phyloP scores from a whole-genome alignment of 2,329 filamentous ascomycete genomes.

The Dendryphion nanum region DNA sequence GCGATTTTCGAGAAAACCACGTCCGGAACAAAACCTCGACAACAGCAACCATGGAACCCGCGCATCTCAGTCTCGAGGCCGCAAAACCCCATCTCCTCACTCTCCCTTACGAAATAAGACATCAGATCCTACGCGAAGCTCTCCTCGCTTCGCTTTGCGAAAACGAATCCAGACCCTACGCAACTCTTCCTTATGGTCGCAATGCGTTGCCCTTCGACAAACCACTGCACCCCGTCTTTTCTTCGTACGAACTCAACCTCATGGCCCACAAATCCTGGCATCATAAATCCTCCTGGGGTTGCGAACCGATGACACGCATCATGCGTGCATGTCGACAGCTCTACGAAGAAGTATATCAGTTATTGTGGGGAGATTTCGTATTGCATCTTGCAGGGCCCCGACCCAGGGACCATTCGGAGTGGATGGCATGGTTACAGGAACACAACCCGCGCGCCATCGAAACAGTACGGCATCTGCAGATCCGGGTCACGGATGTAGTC shows the following conservation, averaged over 20 bases:
- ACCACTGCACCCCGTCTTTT: background rate
- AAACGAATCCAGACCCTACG: background rate
- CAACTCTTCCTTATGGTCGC: too few species aligned
- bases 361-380: background rate
- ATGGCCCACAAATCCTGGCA: background rate
- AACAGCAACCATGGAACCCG: background rate
- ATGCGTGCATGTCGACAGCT: background rate
- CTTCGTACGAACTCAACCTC: background rate
- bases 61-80: slow-evolving; percentile 4
- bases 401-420: background rate
- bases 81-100: background rate
- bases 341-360: background rate
- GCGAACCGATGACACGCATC: background rate
- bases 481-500: background rate
- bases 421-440: background rate
- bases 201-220: background rate
- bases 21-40: background rate
- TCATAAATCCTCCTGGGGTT: background rate
- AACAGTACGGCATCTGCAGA: background rate
- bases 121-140: background rate
- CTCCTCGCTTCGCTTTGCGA: background rate
- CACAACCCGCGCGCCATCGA: background rate
- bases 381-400: background rate
- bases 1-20: too few species aligned
- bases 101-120: background rate